Conservation (phyloP, 768 basidiomycete species). For the Termitomyces sp. region DNA sequence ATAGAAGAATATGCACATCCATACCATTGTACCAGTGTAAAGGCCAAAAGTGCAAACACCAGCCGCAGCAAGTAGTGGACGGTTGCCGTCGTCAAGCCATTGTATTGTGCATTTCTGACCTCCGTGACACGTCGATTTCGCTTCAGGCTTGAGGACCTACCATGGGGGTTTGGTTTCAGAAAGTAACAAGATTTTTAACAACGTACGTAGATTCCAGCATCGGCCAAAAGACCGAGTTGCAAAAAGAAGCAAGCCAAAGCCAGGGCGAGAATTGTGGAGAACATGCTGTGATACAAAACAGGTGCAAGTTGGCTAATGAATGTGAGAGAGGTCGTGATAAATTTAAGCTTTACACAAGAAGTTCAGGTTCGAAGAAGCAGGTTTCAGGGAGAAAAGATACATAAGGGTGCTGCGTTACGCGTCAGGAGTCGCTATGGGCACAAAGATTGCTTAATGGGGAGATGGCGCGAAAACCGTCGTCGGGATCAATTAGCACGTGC, state of each 20-base stretch:
- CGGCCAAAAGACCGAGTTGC: constrained; percentile 21
- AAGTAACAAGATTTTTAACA: neutral
- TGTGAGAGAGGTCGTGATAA: constrained; percentile 5
- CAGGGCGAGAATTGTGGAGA: constrained; percentile 12
- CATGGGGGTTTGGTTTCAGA: neutral
- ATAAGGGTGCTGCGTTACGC: neutral
- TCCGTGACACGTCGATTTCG: constrained; percentile 42
- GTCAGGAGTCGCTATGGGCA: neutral
- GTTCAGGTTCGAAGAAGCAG: neutral
- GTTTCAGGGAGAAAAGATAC: constrained; percentile 3
- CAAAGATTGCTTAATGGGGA: constrained; percentile 1
- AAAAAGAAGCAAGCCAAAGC: constrained; percentile 19
- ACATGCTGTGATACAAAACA: constrained; percentile 9
- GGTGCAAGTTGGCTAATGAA: neutral
- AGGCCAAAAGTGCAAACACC: constrained; percentile 52
- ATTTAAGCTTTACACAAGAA: neutral
- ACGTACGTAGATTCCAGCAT: constrained; percentile 40
- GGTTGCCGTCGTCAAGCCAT: constrained; percentile 61
- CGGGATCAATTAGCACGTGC: neutral
- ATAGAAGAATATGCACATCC: constrained; percentile 14
- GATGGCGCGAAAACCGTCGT: neutral
- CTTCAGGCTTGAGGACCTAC: constrained; percentile 45
- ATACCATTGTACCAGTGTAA: constrained; percentile 51
- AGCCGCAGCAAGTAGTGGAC: constrained; percentile 43
- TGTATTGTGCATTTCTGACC: constrained; percentile 48